These are phyloP conservation scores for Pythium myriotylum DNA, from an alignment of 352 stramenopile species.

Conservation along the genomic window DNA sequence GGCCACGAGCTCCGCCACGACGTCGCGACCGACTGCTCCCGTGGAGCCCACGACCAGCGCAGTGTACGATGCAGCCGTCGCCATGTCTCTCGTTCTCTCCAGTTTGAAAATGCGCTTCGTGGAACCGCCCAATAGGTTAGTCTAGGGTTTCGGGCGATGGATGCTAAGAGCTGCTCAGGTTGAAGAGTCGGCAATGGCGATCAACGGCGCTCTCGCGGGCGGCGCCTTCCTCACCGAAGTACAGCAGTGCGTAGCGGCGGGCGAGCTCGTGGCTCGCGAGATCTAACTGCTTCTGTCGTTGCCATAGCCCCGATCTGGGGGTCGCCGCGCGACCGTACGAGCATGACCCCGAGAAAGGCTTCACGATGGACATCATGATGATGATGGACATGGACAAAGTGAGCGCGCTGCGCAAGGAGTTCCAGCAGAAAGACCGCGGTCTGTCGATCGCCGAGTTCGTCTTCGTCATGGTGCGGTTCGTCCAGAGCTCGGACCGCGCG, in stretches of 20 bases:
- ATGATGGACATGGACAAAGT: conserved; percentile 91
- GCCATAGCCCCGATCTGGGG: background rate
- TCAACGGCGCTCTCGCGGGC: conserved; percentile 1
- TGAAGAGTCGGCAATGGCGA: conserved; percentile 2
- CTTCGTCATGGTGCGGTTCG: conserved; percentile 86
- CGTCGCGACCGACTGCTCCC: conserved; percentile 68
- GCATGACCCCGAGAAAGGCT: conserved; percentile 77
- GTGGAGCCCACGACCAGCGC: conserved; percentile 78
- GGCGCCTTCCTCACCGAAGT: conserved; percentile 29
- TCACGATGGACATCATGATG: conserved; percentile 94
- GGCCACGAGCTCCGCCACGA: conserved; percentile 67
- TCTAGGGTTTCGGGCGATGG: too few species aligned
- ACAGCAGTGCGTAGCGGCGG: conserved; percentile 18
- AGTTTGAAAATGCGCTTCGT: too few species aligned
- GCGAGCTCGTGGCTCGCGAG: too few species aligned
- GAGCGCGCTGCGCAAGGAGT: conserved; percentile 78
- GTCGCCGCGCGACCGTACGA: conserved; percentile 49
- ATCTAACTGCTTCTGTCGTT: too few species aligned
- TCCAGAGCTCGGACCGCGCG: conserved; percentile 50
- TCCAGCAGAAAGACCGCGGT: conserved; percentile 80
- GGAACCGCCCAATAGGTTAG: too few species aligned
- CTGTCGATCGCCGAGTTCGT: conserved; percentile 87
- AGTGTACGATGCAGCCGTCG: conserved; percentile 34
- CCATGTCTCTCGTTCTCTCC: background rate
- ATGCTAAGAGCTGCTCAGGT: too few species aligned